A percentile compares a stretch with the other conserved stretches of the same genome.
phyloP scores from a whole-genome alignment of 176 grass and related monocot species.

The Zea luxurians region DNA sequence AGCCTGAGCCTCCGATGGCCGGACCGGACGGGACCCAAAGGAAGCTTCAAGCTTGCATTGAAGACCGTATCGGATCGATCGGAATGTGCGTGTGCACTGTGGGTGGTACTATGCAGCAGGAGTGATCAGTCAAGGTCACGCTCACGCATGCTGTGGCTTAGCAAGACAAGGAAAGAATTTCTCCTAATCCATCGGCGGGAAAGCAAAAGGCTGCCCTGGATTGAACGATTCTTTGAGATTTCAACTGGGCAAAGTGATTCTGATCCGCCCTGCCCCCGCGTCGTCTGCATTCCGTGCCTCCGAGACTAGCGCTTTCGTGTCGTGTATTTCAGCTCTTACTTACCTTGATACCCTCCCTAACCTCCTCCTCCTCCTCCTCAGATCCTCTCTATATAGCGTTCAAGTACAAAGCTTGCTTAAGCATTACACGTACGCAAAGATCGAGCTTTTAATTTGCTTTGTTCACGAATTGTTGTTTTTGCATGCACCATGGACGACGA shows the following conservation, averaged over 20 bases:
- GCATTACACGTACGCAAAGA: neutral
- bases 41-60: neutral
- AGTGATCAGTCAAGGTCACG: neutral
- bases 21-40: too few relatives aligned
- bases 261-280: conserved; percentile 22
- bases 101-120: neutral
- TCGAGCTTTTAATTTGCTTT: neutral
- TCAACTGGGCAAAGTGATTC: conserved; percentile 56
- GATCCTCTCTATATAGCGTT: neutral
- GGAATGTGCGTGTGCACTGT: neutral
- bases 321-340: neutral
- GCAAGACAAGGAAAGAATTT: neutral
- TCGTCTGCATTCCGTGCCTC: conserved; percentile 22
- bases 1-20: too few relatives aligned
- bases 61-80: neutral
- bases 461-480: neutral
- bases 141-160: neutral
- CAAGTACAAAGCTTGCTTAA: conserved; percentile 22
- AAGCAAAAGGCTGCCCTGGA: conserved; percentile 22
- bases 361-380: neutral
- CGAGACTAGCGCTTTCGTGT: conserved; percentile 38
- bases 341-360: neutral
- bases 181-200: neutral
- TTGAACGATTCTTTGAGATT: conserved; percentile 51
- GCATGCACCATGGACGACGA: conserved; percentile 31